Conservation (phyloP, 495 filamentous ascomycete species). For the Aspergillus diversus region DNA sequence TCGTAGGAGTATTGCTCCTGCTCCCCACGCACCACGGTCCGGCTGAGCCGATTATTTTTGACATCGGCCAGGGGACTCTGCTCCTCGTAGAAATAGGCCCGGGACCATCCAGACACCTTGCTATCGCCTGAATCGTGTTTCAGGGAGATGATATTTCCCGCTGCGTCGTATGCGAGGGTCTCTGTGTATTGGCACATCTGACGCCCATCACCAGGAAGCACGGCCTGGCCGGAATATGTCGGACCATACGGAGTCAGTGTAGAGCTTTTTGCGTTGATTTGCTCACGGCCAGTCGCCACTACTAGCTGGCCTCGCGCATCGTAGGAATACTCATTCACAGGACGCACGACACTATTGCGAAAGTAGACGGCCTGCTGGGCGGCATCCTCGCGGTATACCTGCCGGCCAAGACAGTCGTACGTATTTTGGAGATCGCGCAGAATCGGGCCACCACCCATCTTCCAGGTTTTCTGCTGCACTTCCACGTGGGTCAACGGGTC, state of each 20-base stretch:
- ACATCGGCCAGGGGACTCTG: neutral
- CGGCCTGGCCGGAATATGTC: neutral
- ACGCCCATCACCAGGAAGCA: slow-evolving; percentile 12
- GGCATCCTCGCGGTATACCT: slow-evolving; percentile 26
- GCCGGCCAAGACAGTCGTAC: slow-evolving; percentile 30
- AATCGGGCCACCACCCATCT: neutral
- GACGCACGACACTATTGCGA: slow-evolving; percentile 23
- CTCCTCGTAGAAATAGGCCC: slow-evolving; percentile 7
- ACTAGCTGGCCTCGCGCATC: slow-evolving; percentile 36
- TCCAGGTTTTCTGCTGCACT: neutral
- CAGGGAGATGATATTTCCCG: slow-evolving; percentile 1
- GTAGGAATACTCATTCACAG: slow-evolving; percentile 33
- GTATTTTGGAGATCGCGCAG: slow-evolving; percentile 37
- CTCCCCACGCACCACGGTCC: slow-evolving; percentile 6
- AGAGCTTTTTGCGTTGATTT: slow-evolving; percentile 6
- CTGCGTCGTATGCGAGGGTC: slow-evolving; percentile 1
- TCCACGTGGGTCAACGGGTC: slow-evolving; percentile 13
- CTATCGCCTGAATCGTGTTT: slow-evolving; percentile 4
- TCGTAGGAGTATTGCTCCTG: slow-evolving; percentile 28
- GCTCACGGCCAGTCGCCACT: slow-evolving; percentile 38
- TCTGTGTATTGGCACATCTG: slow-evolving; percentile 9
- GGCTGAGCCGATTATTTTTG: slow-evolving; percentile 21
- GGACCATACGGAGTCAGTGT: neutral
- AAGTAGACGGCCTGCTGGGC: slow-evolving; percentile 35
- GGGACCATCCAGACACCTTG: slow-evolving; percentile 3